A percentile compares a stretch with the other conserved stretches of the same genome.
These are phyloP conservation scores for Pyrus hybrid DNA, from an alignment of 331 rosid species.

Conservation along the genomic window DNA sequence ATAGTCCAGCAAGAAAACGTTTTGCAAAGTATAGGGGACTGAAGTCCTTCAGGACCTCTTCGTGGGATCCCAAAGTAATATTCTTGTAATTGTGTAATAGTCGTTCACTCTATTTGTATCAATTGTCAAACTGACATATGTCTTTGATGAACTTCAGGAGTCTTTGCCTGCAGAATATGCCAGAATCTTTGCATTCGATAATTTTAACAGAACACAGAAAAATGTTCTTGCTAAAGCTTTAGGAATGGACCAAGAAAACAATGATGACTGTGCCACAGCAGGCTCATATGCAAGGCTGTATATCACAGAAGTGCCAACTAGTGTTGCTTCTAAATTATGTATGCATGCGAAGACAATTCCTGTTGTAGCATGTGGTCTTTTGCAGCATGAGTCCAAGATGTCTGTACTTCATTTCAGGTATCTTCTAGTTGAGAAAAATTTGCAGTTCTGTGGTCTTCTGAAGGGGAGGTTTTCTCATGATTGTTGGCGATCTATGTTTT, in stretches of 20 bases:
- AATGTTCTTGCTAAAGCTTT: conserved; percentile 75
- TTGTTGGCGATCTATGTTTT: conserved; percentile 12
- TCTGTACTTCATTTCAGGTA: conserved; percentile 97
- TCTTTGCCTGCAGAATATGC: conserved; percentile 82
- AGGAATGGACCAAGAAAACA: conserved; percentile 46
- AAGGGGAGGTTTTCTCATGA: conserved; percentile 1
- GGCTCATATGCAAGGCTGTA: conserved; percentile 70
- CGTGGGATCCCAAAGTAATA: conserved; percentile 93
- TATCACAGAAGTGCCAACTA: conserved; percentile 59
- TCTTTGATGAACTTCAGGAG: conserved; percentile 47
- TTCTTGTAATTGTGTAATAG: conserved; percentile 8
- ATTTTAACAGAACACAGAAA: conserved; percentile 63
- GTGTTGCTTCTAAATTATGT: conserved; percentile 56
- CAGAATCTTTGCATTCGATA: conserved; percentile 74
- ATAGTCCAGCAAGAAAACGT: conserved; percentile 73
- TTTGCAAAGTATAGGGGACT: conserved; percentile 93
- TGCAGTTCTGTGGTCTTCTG: conserved; percentile 3
- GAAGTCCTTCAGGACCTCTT: conserved; percentile 90
- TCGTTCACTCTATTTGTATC: not conserved
- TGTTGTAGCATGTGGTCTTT: conserved; percentile 72
- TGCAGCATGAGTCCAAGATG: conserved; percentile 91
- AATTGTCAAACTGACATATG: conserved; percentile 8
- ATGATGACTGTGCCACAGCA: conserved; percentile 48
- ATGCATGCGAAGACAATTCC: conserved; percentile 36
- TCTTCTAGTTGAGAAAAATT: not conserved